Conservation (phyloP, 176 grass and related monocot genomes). For the Musa troglodytarum region DNA sequence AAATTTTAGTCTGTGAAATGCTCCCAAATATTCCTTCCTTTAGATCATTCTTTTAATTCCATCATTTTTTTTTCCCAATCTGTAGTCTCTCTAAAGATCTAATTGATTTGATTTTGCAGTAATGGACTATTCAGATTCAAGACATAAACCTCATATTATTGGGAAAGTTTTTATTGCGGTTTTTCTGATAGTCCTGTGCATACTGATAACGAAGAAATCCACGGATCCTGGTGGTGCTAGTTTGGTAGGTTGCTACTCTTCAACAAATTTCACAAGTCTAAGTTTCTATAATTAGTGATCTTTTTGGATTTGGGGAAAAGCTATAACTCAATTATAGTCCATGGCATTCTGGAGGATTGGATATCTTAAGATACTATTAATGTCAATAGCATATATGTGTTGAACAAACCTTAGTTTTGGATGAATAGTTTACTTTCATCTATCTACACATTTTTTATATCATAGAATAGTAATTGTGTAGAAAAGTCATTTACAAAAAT, state of each 20-base stretch:
- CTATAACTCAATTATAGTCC: background rate
- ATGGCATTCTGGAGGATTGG: too few relatives aligned
- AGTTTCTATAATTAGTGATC: background rate
- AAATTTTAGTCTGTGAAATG: background rate
- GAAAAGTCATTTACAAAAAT: too few relatives aligned
- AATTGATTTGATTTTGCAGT: conserved; percentile 34
- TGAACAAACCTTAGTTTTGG: too few relatives aligned
- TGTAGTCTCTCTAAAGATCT: background rate
- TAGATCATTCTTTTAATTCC: conserved; percentile 25
- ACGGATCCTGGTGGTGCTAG: conserved; percentile 63
- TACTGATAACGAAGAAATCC: conserved; percentile 82
- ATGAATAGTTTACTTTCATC: too few relatives aligned
- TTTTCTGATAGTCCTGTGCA: conserved; percentile 53
- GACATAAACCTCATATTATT: conserved; percentile 59
- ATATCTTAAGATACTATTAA: too few relatives aligned
- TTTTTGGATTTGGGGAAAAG: background rate
- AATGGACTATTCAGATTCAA: conserved; percentile 85
- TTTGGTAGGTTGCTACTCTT: conserved; percentile 39
- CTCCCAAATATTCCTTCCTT: background rate
- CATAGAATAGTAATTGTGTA: too few relatives aligned
- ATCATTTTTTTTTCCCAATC: conserved; percentile 6
- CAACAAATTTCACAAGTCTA: background rate
- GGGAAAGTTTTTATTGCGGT: conserved; percentile 55
- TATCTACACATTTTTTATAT: too few relatives aligned
- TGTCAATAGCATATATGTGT: too few relatives aligned